Evolutionary conservation across 2,329 filamentous ascomycete genomes (phyloP).

Genomic region (Tympanopsis confertula): DNA sequence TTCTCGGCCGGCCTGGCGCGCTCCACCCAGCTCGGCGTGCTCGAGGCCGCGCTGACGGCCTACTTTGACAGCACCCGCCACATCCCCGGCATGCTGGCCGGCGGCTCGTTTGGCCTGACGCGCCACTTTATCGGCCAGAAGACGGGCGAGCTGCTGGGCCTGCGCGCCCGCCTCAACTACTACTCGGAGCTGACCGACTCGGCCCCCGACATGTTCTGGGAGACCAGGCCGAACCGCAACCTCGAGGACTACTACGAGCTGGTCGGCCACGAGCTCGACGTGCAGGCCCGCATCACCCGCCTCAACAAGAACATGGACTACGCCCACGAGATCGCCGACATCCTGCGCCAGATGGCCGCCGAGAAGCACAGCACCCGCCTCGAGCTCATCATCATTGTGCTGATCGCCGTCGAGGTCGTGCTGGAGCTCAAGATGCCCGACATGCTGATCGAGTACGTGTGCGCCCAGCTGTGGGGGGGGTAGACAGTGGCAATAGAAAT

Average conservation of each 20-base stretch:
- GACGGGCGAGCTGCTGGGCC: conserved; percentile 79
- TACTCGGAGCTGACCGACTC: conserved; percentile 95
- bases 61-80: conserved; percentile 80
- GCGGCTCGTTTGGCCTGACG: conserved; percentile 50
- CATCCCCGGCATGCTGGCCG: conserved; percentile 69
- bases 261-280: conserved; percentile 79
- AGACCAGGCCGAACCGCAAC: conserved; percentile 74
- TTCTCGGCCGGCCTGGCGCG: conserved; percentile 90
- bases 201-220: conserved; percentile 94
- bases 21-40: conserved; percentile 83
- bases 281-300: conserved; percentile 78
- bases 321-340: conserved; percentile 84
- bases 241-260: conserved; percentile 93
- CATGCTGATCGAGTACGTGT: background rate
- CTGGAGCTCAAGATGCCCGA: conserved; percentile 58
- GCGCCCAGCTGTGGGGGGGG: no score
- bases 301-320: conserved; percentile 98
- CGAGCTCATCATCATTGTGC: conserved; percentile 89
- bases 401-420: conserved; percentile 84
- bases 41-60: conserved; percentile 69
- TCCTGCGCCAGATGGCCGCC: conserved; percentile 76
- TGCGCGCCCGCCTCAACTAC: conserved; percentile 86
- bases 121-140: conserved; percentile 79
- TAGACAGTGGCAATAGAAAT: no score
- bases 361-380: conserved; percentile 80